Evolutionary conservation across 179 eudicot species (phyloP).

Genomic region (Nepenthes alata): DNA sequence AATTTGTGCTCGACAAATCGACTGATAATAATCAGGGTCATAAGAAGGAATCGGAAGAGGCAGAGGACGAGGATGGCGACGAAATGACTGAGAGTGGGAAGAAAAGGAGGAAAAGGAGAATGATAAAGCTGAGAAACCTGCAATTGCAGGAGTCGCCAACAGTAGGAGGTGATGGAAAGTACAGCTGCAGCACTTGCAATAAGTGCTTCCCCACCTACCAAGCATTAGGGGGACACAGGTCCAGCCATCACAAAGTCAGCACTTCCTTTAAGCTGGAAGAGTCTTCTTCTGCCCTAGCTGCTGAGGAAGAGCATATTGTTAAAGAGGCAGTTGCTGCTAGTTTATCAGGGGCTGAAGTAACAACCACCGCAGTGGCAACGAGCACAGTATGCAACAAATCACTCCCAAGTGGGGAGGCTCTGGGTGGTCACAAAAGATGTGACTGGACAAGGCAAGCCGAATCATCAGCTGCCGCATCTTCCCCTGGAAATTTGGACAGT

Average conservation of each 20-base stretch:
- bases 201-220: slow-evolving; percentile 17
- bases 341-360: not conserved
- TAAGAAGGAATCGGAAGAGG: no score
- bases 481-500: no score
- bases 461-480: not conserved
- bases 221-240: slow-evolving; percentile 33
- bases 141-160: not conserved
- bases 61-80: not conserved
- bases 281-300: not conserved
- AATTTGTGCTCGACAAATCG: no score
- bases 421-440: slow-evolving; percentile 7
- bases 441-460: not conserved
- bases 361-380: not conserved
- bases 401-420: slow-evolving; percentile 2
- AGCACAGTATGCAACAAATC: not conserved
- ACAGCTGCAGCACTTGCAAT: slow-evolving; percentile 15
- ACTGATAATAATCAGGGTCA: no score
- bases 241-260: slow-evolving; percentile 14
- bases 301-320: not conserved
- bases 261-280: not conserved
- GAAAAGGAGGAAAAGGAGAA: not conserved
- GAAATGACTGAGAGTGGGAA: not conserved
- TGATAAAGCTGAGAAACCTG: not conserved
- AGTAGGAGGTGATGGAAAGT: not conserved
- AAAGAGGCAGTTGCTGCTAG: not conserved